phyloP scores from a whole-genome alignment of 176 grass and related monocot genomes.

The Aechmea fasciata region DNA sequence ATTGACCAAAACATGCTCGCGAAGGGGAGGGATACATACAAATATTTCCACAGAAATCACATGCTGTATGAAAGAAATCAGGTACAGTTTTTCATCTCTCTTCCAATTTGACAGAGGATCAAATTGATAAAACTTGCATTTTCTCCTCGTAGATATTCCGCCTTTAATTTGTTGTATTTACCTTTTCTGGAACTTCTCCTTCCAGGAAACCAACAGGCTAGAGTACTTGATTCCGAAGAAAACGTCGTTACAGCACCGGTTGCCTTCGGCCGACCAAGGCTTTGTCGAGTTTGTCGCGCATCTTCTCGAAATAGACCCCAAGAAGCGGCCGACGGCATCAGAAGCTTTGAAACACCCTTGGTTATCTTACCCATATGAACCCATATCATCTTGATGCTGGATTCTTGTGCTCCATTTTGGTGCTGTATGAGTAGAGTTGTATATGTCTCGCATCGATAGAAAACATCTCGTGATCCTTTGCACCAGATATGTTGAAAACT shows the following conservation, averaged over 20 bases:
- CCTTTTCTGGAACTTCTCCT: not conserved
- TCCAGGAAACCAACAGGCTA: conserved; percentile 19
- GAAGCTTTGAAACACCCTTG: conserved; percentile 21
- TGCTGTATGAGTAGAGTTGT: too few relatives aligned
- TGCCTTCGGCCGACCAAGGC: conserved; percentile 17
- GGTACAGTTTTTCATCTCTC: conserved; percentile 31
- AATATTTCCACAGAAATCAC: conserved; percentile 94
- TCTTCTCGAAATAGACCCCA: conserved; percentile 19
- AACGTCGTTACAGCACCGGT: conserved; percentile 10
- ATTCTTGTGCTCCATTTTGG: too few relatives aligned
- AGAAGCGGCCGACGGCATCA: conserved; percentile 18
- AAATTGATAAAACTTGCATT: too few relatives aligned
- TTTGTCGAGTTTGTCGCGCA: conserved; percentile 16
- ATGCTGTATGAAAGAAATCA: conserved; percentile 98
- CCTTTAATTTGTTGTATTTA: too few relatives aligned
- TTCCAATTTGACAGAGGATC: too few relatives aligned
- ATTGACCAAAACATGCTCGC: conserved; percentile 98
- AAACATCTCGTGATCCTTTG: too few relatives aligned
- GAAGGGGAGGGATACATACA: conserved; percentile 83
- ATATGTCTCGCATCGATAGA: too few relatives aligned
- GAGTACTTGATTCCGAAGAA: conserved; percentile 23
- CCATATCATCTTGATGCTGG: too few relatives aligned
- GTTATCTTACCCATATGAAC: conserved; percentile 23
- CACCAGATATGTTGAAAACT: too few relatives aligned
- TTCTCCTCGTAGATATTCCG: too few relatives aligned